Conservation (phyloP, 768 basidiomycete species). For the Asterophora parasitica region DNA sequence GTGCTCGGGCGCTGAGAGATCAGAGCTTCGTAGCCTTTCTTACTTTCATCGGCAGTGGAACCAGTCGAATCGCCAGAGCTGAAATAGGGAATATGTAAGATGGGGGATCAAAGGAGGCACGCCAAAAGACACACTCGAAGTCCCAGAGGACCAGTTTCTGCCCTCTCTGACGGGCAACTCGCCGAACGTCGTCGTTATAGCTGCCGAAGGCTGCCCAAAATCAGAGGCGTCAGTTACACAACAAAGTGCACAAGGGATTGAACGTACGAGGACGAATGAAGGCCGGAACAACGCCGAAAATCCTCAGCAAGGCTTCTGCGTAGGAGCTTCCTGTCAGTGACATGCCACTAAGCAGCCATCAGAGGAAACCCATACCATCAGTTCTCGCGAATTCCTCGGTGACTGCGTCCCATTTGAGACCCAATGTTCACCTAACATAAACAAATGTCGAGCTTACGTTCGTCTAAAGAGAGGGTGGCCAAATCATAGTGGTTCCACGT, state of each 20-base stretch:
- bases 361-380: slow-evolving; percentile 32
- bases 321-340: background rate
- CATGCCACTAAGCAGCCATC: too few relatives aligned
- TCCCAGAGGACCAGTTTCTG: slow-evolving; percentile 35
- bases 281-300: slow-evolving; percentile 39
- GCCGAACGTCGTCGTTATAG: slow-evolving; percentile 33
- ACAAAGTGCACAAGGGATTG: background rate
- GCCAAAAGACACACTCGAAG: slow-evolving; percentile 26
- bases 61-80: slow-evolving; percentile 29
- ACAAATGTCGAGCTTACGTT: slow-evolving; percentile 26
- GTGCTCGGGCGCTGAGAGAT: slow-evolving; percentile 20
- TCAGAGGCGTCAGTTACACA: background rate
- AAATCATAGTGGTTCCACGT: slow-evolving; percentile 40
- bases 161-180: slow-evolving; percentile 26
- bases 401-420: slow-evolving; percentile 24
- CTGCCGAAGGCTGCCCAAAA: slow-evolving; percentile 33
- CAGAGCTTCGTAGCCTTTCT: slow-evolving; percentile 19
- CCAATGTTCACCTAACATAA: background rate
- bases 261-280: slow-evolving; percentile 44
- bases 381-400: slow-evolving; percentile 40
- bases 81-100: background rate
- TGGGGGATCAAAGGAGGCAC: background rate
- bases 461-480: slow-evolving; percentile 31
- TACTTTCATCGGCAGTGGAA: slow-evolving; percentile 18
- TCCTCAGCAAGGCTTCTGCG: slow-evolving; percentile 36